A percentile compares a stretch with the other conserved stretches of the same genome.
These are phyloP conservation scores for Aspergillus ochraceus DNA, from an alignment of 2,329 filamentous ascomycete genomes.

Conservation along the genomic window DNA sequence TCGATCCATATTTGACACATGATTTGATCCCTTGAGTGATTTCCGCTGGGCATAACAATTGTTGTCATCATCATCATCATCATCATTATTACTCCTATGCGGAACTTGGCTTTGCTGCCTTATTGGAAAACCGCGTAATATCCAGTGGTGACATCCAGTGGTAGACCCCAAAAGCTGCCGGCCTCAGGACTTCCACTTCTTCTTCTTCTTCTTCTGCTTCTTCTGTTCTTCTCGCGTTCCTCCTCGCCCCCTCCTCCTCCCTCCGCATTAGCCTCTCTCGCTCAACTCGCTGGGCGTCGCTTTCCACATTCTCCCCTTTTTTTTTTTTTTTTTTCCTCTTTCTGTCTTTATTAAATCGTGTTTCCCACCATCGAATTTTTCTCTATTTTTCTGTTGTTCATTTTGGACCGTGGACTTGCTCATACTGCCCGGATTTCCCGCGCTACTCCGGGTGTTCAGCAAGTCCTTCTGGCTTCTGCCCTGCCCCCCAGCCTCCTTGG, in stretches of 20 bases:
- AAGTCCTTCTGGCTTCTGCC: constrained; percentile 13
- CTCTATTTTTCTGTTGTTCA: neutral
- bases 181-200: too few species aligned
- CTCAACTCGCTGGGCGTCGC: constrained; percentile 4
- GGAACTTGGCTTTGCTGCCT: too few species aligned
- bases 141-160: too few species aligned
- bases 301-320: neutral
- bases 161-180: too few species aligned
- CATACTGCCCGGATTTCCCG: constrained; percentile 14
- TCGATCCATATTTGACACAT: too few species aligned
- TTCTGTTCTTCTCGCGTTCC: neutral
- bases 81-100: too few species aligned
- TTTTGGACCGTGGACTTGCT: constrained; percentile 11
- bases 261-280: constrained; percentile 12
- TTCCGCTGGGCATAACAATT: too few species aligned
- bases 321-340: neutral
- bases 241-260: constrained; percentile 12
- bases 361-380: neutral
- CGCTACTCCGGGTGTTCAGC: constrained; percentile 17
- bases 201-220: too few species aligned
- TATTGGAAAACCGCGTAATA: too few species aligned
- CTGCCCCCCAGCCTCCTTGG: constrained; percentile 13
- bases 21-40: too few species aligned
- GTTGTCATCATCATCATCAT: too few species aligned
- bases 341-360: neutral